Evolutionary conservation across 768 basidiomycete species (phyloP).

Genomic region (Boletellus emodensis): DNA sequence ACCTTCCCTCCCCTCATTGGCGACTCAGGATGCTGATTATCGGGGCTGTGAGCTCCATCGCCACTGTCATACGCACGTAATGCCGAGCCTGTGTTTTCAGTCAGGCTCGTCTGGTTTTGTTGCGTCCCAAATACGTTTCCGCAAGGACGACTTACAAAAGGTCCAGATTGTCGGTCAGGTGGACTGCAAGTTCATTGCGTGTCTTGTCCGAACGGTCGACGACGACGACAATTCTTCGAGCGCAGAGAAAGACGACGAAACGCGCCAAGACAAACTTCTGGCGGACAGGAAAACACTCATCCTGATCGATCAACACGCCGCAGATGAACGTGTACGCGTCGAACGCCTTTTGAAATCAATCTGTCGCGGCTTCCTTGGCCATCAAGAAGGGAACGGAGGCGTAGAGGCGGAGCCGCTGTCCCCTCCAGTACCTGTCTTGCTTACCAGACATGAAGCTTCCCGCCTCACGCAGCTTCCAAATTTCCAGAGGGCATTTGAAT

Average conservation of each 20-base stretch:
- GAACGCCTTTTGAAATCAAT: conserved; percentile 74
- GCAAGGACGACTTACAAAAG: conserved; percentile 48
- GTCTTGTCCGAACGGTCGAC: conserved; percentile 41
- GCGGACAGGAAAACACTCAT: conserved; percentile 44
- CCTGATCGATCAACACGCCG: conserved; percentile 95
- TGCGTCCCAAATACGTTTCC: conserved; percentile 38
- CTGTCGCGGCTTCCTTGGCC: conserved; percentile 61
- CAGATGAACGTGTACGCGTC: conserved; percentile 93
- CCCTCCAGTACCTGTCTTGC: conserved; percentile 56
- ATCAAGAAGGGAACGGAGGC: conserved; percentile 34
- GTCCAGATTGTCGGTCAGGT: conserved; percentile 77
- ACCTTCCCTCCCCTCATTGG: conserved; percentile 28
- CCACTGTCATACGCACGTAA: conserved; percentile 13
- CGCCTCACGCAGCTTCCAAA: conserved; percentile 41
- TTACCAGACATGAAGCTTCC: conserved; percentile 62
- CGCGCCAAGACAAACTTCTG: conserved; percentile 12
- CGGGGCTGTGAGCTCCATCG: conserved; percentile 6
- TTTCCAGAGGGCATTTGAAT: conserved; percentile 46
- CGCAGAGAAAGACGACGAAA: conserved; percentile 11
- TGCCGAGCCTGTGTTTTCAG: conserved; percentile 7
- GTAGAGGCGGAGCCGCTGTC: conserved; percentile 42
- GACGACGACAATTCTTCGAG: conserved; percentile 3
- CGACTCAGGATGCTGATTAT: conserved; percentile 11
- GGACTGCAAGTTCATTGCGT: conserved; percentile 88
- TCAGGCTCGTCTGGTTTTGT: conserved; percentile 9